Evolutionary conservation across 768 basidiomycete genomes (phyloP).

Genomic region (Cytidiella melzeri): DNA sequence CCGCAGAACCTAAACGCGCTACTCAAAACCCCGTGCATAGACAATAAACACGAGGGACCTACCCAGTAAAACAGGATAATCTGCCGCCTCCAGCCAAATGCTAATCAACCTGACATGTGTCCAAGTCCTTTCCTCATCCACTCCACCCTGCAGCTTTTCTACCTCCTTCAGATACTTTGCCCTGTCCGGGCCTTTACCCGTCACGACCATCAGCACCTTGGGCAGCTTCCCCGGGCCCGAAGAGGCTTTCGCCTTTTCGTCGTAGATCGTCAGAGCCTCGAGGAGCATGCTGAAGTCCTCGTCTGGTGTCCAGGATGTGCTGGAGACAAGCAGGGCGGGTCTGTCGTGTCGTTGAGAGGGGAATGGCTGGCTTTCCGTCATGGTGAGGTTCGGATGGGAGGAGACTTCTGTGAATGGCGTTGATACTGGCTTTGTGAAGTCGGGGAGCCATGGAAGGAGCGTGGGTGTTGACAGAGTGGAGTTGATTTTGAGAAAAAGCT

Average conservation of each 20-base stretch:
- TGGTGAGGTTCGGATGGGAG: slow-evolving; percentile 38
- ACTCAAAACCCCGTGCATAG: too few species aligned
- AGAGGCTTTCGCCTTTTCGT: slow-evolving; percentile 43
- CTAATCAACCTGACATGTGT: slow-evolving; percentile 71
- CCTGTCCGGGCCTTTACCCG: slow-evolving; percentile 82
- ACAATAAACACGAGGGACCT: neutral
- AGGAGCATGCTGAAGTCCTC: slow-evolving; percentile 90
- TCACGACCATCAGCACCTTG: slow-evolving; percentile 76
- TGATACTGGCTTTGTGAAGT: slow-evolving; percentile 47
- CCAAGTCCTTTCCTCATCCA: slow-evolving; percentile 41
- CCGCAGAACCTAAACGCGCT: slow-evolving; percentile 71
- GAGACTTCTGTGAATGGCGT: slow-evolving; percentile 48
- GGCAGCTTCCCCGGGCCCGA: slow-evolving; percentile 45
- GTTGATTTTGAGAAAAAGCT: slow-evolving; percentile 26
- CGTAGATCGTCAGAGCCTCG: slow-evolving; percentile 66
- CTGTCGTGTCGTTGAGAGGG: slow-evolving; percentile 62
- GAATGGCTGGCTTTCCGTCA: slow-evolving; percentile 25
- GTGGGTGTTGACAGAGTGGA: slow-evolving; percentile 17
- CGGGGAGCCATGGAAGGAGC: slow-evolving; percentile 43
- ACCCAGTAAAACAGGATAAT: slow-evolving; percentile 89
- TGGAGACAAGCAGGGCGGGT: slow-evolving; percentile 83
- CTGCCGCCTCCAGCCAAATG: slow-evolving; percentile 82
- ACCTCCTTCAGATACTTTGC: slow-evolving; percentile 70
- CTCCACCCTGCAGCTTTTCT: slow-evolving; percentile 43
- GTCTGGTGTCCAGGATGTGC: slow-evolving; percentile 96